Base-by-base conservation (phyloP, 2,329 filamentous ascomycete species). In the Tolypocladium tundrense region DNA sequence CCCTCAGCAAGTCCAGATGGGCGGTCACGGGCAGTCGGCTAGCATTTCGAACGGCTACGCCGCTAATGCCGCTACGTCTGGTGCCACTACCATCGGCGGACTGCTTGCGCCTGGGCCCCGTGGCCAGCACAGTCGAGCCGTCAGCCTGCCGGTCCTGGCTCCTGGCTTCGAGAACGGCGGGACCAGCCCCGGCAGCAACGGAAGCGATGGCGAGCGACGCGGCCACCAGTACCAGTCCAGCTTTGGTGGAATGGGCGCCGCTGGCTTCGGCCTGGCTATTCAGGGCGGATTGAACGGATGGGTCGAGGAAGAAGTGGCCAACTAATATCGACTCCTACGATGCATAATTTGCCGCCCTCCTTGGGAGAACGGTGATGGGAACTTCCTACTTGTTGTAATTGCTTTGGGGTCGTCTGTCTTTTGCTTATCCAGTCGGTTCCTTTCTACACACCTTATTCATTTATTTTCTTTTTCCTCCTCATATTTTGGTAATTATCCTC, bases 91-190 rank as follows among this genome's bases (percentile, higher is more conserved):
- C 1, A 87, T 92, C 60, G 88, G 88, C 50, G 88, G 89, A 9
- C 82, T 95, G 42, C 80, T 94, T 55, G 88, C 89, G 3, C 89
- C 90, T 2, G 84, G 84, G 55, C 70, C 75, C 16, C 79, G 84
- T 40, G 77, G 80, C 39, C 82, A 83, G 61, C 84, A 87, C 72
- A 93, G 85, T 68, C 87, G 94, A 42, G 91, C 94, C 40, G 91
- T 97, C 60, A 96, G 91, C 70, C 77, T 99, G 67, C 94, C 94
- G 1, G 84, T 82, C 6, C 79, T 88, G 57, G 84, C 83, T 0
- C 83, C 84, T 21, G 82, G 81, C 19, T 83, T 85, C 57, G 82
- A 86, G 70, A 85, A 85, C 56, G 80, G 81, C 50, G 78, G 77
- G 57, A 79, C 74, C 61, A 80, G 78, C 70, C 76, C 77, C 45